Percentiles rank a stretch among this genome's conserved stretches.
phyloP scores from a whole-genome alignment of 441 rosid species.

The Raphanus hybrid region DNA sequence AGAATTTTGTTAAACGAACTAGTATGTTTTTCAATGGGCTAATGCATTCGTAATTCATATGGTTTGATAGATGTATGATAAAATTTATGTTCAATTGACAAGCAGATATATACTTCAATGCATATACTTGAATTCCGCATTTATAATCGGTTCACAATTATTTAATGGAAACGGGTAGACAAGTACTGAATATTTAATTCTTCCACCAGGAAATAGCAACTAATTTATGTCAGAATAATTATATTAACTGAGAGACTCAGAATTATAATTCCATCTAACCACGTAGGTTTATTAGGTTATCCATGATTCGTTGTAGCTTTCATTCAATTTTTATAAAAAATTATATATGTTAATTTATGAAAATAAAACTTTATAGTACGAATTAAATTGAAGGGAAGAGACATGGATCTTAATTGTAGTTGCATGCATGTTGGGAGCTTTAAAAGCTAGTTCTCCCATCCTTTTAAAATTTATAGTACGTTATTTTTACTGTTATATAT shows the following conservation, averaged over 20 bases:
- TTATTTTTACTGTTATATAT: not conserved
- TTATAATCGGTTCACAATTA: slow-evolving; percentile 59
- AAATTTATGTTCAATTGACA: slow-evolving; percentile 28
- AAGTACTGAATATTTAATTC: slow-evolving; percentile 40
- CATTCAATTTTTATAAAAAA: not conserved
- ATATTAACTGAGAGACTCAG: slow-evolving; percentile 6
- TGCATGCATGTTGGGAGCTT: slow-evolving; percentile 52
- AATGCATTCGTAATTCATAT: slow-evolving; percentile 8
- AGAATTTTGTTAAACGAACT: not conserved
- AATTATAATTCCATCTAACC: slow-evolving; percentile 31
- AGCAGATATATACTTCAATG: slow-evolving; percentile 45
- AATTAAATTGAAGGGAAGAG: slow-evolving; percentile 21
- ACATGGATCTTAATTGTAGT: slow-evolving; percentile 34
- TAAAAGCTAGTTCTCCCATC: slow-evolving; percentile 42
- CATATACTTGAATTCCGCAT: slow-evolving; percentile 63
- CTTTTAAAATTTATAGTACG: not conserved
- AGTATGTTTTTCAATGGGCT: slow-evolving; percentile 1
- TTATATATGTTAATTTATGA: not conserved
- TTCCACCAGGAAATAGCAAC: slow-evolving; percentile 40
- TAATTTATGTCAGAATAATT: slow-evolving; percentile 34
- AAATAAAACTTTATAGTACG: slow-evolving; percentile 22
- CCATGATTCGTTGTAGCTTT: slow-evolving; percentile 25
- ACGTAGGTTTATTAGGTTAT: not conserved
- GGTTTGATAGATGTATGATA: slow-evolving; percentile 23
- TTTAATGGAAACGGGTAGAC: slow-evolving; percentile 69